Conservation (phyloP, 2,329 filamentous ascomycete species). For the Massarina eburnea region DNA sequence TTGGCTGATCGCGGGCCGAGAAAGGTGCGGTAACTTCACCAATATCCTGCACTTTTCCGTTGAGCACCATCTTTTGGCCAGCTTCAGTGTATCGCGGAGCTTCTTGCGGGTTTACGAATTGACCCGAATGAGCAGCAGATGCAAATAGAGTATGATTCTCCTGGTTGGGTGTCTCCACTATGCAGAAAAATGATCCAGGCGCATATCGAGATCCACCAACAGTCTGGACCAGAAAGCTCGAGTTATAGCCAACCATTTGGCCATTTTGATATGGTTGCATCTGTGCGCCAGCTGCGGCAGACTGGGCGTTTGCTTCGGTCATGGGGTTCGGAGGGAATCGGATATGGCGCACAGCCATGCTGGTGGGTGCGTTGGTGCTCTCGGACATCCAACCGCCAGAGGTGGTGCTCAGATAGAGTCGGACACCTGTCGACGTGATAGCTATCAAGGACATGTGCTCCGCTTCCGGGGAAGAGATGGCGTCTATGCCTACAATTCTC, state of each 20-base stretch:
- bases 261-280: constrained; percentile 32
- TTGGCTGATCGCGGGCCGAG: constrained; percentile 59
- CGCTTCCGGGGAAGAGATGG: constrained; percentile 77
- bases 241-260: constrained; percentile 29
- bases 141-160: constrained; percentile 74
- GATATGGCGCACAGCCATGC: constrained; percentile 97
- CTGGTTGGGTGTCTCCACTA: constrained; percentile 65
- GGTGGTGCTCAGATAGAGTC: constrained; percentile 89
- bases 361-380: constrained; percentile 73
- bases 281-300: constrained; percentile 25
- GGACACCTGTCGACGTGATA: constrained; percentile 84
- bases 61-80: constrained; percentile 76
- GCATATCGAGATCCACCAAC: constrained; percentile 64
- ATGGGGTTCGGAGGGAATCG: constrained; percentile 74
- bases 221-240: constrained; percentile 35
- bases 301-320: constrained; percentile 15
- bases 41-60: constrained; percentile 74
- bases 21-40: constrained; percentile 75
- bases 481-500: constrained; percentile 79
- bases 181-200: constrained; percentile 89
- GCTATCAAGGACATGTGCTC: constrained; percentile 86
- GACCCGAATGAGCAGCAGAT: constrained; percentile 82
- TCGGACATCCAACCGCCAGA: constrained; percentile 68
- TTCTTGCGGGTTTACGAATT: constrained; percentile 65
- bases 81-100: constrained; percentile 71